Percentiles rank a stretch among this genome's conserved stretches.
These are phyloP conservation scores for Tolypocladium tropicale DNA, from an alignment of 2,329 filamentous ascomycete genomes.

Conservation along the genomic window DNA sequence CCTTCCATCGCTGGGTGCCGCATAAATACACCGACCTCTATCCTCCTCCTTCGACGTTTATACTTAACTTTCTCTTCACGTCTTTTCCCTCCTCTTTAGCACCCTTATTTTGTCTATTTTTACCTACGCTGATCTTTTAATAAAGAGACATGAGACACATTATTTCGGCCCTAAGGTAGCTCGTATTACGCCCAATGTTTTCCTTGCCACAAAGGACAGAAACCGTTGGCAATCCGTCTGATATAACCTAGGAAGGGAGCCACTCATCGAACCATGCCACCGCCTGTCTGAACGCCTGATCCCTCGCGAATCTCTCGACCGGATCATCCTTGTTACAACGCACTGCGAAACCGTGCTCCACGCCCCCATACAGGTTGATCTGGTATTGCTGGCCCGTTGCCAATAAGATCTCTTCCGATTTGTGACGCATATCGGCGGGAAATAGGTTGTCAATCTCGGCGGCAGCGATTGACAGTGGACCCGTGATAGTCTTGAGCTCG, in stretches of 20 bases:
- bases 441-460: constrained; percentile 55
- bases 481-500: constrained; percentile 46
- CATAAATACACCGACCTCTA: too few relatives aligned
- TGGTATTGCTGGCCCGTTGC: constrained; percentile 50
- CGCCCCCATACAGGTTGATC: constrained; percentile 58
- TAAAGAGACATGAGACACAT: too few relatives aligned
- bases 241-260: constrained; percentile 4
- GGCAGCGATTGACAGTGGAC: constrained; percentile 51
- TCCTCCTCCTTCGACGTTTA: too few relatives aligned
- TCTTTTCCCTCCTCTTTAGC: too few relatives aligned
- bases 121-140: too few relatives aligned
- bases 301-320: constrained; percentile 58
- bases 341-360: constrained; percentile 65
- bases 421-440: constrained; percentile 40
- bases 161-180: too few relatives aligned
- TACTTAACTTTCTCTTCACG: too few relatives aligned
- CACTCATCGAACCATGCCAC: constrained; percentile 61
- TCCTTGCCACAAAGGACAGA: too few relatives aligned
- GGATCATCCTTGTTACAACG: constrained; percentile 46
- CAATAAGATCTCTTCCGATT: constrained; percentile 48
- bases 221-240: too few relatives aligned
- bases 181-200: too few relatives aligned
- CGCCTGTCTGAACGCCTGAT: constrained; percentile 68
- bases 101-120: too few relatives aligned
- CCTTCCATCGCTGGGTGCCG: too few relatives aligned